phyloP scores from a whole-genome alignment of 179 eudicot species.

The Camellia oleifera region DNA sequence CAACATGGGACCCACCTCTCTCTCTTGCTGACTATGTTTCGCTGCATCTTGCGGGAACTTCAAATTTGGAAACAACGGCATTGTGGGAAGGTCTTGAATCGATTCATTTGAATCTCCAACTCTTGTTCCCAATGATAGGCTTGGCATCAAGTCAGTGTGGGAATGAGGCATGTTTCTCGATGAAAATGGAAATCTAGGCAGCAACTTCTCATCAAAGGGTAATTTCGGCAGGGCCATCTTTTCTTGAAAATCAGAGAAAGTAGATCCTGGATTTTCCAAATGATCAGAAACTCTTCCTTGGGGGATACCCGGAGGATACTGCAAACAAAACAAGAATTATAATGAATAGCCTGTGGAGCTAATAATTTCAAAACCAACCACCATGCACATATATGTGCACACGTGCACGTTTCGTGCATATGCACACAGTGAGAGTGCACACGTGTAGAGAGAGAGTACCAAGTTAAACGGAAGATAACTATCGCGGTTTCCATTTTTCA shows the following conservation, averaged over 20 bases:
- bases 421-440: not conserved
- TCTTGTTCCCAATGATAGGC: slow-evolving; percentile 66
- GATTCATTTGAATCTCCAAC: slow-evolving; percentile 33
- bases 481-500: slow-evolving; percentile 34
- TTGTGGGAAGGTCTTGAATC: slow-evolving; percentile 36
- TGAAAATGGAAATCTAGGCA: slow-evolving; percentile 52
- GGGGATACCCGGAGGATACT: slow-evolving; percentile 44
- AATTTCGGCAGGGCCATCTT: slow-evolving; percentile 71
- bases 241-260: slow-evolving; percentile 54
- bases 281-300: slow-evolving; percentile 47
- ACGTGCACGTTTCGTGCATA: not conserved
- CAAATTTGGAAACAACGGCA: slow-evolving; percentile 64
- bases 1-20: slow-evolving; percentile 50
- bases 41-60: slow-evolving; percentile 46
- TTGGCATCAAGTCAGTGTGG: slow-evolving; percentile 56
- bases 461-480: slow-evolving; percentile 36
- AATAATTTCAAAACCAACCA: not conserved
- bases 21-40: slow-evolving; percentile 40
- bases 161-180: slow-evolving; percentile 38
- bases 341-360: not conserved
- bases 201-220: slow-evolving; percentile 61
- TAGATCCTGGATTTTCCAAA: slow-evolving; percentile 41
- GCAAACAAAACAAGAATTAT: slow-evolving; percentile 35
- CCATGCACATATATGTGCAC: not conserved
- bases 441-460: slow-evolving; percentile 36